A percentile compares a stretch with the other conserved stretches of the same genome.
Conservation (phyloP, 2,329 filamentous ascomycete genomes). For the Phaeomoniella chlamydospora region DNA sequence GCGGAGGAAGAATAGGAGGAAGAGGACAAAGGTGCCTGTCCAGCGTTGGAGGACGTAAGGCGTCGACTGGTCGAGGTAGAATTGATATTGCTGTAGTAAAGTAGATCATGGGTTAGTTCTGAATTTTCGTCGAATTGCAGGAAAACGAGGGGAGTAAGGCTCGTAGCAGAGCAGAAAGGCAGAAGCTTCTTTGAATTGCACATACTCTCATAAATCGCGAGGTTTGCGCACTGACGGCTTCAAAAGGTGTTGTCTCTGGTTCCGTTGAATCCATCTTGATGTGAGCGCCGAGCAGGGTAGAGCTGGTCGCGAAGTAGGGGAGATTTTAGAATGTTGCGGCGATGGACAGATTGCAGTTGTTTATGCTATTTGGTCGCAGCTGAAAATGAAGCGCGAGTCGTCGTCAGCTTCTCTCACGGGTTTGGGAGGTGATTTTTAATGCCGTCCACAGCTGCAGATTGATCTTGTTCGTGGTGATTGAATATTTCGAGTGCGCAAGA, state of each 20-base stretch:
- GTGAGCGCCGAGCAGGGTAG: slow-evolving; percentile 7
- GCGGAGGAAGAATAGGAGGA: slow-evolving; percentile 72
- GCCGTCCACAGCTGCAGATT: too few species aligned
- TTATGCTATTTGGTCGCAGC: too few species aligned
- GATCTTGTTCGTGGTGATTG: too few species aligned
- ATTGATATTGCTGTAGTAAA: slow-evolving; percentile 71
- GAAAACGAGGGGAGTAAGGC: not conserved
- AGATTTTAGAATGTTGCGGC: too few species aligned
- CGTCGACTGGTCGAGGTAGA: slow-evolving; percentile 83
- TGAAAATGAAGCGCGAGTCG: too few species aligned
- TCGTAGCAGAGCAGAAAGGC: too few species aligned
- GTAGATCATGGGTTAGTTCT: not conserved
- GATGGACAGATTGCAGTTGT: too few species aligned
- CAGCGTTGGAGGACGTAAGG: slow-evolving; percentile 84
- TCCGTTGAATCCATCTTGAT: slow-evolving; percentile 73
- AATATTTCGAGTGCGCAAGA: too few species aligned
- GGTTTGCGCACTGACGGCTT: slow-evolving; percentile 75
- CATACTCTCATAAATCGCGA: slow-evolving; percentile 28
- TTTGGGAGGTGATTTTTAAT: too few species aligned
- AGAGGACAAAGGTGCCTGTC: slow-evolving; percentile 62
- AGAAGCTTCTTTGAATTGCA: too few species aligned
- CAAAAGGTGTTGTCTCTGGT: slow-evolving; percentile 83
- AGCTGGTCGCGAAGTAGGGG: slow-evolving; percentile 4
- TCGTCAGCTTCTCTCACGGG: too few species aligned
- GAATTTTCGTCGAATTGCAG: too few species aligned